phyloP scores from a whole-genome alignment of 2,329 filamentous ascomycete genomes.

The Pyricularia sp. region DNA sequence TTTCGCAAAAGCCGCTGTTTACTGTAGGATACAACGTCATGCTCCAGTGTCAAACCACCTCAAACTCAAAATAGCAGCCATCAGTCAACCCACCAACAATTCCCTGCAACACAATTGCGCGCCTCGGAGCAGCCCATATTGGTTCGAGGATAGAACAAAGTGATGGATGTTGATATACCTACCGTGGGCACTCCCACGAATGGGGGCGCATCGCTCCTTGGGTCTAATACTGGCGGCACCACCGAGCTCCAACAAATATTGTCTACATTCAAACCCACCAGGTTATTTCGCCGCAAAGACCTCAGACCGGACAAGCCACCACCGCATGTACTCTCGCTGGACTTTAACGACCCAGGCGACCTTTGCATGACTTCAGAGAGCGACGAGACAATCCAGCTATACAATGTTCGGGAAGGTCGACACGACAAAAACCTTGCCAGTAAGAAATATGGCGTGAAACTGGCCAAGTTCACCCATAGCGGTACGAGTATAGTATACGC shows the following conservation, averaged over 20 bases:
- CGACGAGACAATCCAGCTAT: constrained; percentile 93
- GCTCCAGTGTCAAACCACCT: not conserved
- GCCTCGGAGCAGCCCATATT: not conserved
- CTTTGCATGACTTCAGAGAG: constrained; percentile 84
- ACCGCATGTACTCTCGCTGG: constrained; percentile 74
- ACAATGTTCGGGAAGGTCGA: constrained; percentile 84
- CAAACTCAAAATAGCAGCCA: not conserved
- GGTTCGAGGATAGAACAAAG: constrained; percentile 11
- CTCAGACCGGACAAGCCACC: constrained; percentile 38
- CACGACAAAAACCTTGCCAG: constrained; percentile 83
- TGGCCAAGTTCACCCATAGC: constrained; percentile 90
- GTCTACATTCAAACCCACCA: constrained; percentile 66
- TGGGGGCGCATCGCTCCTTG: constrained; percentile 14
- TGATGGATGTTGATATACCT: constrained; percentile 43
- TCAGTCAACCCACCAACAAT: not conserved
- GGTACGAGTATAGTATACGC: constrained; percentile 88
- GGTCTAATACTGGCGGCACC: constrained; percentile 34
- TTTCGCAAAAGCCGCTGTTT: not conserved
- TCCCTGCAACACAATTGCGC: not conserved
- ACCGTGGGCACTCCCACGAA: not conserved
- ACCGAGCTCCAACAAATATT: constrained; percentile 73
- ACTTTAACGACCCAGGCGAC: constrained; percentile 94
- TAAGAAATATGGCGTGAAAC: constrained; percentile 94
- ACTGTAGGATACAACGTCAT: not conserved
- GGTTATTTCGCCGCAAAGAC: constrained; percentile 55